Evolutionary conservation across 176 grass and related monocot genomes (phyloP).

Genomic region (Oropetium thomaeum): DNA sequence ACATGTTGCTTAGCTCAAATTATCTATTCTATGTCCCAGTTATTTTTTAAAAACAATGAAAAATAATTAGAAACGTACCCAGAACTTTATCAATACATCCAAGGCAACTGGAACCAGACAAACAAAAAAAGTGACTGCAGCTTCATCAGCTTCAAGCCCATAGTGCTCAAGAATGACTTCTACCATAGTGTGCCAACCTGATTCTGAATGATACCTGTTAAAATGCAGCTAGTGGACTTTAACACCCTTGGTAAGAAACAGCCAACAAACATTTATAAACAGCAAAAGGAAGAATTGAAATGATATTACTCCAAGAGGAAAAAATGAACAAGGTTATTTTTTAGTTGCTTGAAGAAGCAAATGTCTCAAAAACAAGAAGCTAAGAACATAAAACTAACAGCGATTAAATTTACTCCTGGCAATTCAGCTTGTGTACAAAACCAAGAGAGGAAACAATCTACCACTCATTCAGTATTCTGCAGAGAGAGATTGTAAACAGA

Average conservation of each 20-base stretch:
- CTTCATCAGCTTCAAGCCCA: constrained; percentile 78
- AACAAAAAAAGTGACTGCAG: constrained; percentile 78
- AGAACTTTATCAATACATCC: constrained; percentile 84
- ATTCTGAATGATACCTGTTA: constrained; percentile 85
- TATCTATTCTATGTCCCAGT: no score
- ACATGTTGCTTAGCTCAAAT: not conserved
- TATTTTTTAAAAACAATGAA: not conserved
- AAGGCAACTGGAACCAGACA: constrained; percentile 76
- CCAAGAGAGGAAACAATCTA: not conserved
- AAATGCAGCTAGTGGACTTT: constrained; percentile 12
- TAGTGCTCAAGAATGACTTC: constrained; percentile 85
- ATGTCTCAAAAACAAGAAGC: constrained; percentile 9
- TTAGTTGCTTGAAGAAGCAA: constrained; percentile 5
- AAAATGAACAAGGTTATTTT: not conserved
- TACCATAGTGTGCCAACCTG: constrained; percentile 76
- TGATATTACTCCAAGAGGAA: not conserved
- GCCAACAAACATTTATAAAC: not conserved
- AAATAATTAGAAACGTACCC: constrained; percentile 51
- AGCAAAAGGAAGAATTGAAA: constrained; percentile 10
- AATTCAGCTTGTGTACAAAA: not conserved
- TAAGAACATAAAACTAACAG: constrained; percentile 10
- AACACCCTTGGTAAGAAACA: constrained; percentile 16
- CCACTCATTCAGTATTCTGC: constrained; percentile 1
- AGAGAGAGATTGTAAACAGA: constrained; percentile 17
- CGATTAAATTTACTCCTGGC: not conserved